These are phyloP conservation scores for Pichia cactophila DNA, from an alignment of 1,139 yeast genomes.

Conservation along the genomic window DNA sequence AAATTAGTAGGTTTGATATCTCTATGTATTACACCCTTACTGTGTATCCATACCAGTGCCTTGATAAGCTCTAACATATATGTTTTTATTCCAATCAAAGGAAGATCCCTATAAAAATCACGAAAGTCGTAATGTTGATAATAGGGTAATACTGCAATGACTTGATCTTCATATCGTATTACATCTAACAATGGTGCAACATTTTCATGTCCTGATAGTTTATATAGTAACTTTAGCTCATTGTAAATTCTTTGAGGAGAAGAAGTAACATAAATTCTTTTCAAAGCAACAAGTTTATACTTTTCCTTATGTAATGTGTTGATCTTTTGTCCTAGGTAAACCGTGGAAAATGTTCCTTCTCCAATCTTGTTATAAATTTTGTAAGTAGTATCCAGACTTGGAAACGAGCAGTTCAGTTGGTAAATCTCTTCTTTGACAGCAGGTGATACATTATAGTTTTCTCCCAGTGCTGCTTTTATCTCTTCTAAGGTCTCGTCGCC, in stretches of 20 bases:
- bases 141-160: constrained; percentile 85
- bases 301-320: constrained; percentile 6
- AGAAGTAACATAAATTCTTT: constrained; percentile 90
- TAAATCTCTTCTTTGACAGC: constrained; percentile 63
- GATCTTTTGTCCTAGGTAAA: constrained; percentile 64
- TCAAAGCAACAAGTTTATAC: constrained; percentile 67
- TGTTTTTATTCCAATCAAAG: constrained; percentile 68
- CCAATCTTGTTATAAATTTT: constrained; percentile 80
- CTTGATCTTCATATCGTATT: constrained; percentile 80
- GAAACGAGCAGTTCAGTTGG: constrained; percentile 55
- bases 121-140: constrained; percentile 89
- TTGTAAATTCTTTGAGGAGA: constrained; percentile 86
- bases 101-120: constrained; percentile 73
- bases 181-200: constrained; percentile 91
- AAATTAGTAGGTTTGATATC: constrained; percentile 90
- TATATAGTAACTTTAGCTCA: constrained; percentile 71
- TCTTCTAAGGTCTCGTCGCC: constrained; percentile 9
- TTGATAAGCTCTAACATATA: constrained; percentile 75
- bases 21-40: constrained; percentile 71
- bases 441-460: constrained; percentile 29
- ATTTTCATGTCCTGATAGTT: constrained; percentile 57
- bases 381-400: constrained; percentile 52
- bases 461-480: constrained; percentile 2
- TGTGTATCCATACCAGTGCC: constrained; percentile 71
- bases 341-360: constrained; percentile 90